A percentile compares a stretch with the other conserved stretches of the same genome.
Conservation (phyloP, 345 rosid species). For the Cardamine chenopodiifolia region DNA sequence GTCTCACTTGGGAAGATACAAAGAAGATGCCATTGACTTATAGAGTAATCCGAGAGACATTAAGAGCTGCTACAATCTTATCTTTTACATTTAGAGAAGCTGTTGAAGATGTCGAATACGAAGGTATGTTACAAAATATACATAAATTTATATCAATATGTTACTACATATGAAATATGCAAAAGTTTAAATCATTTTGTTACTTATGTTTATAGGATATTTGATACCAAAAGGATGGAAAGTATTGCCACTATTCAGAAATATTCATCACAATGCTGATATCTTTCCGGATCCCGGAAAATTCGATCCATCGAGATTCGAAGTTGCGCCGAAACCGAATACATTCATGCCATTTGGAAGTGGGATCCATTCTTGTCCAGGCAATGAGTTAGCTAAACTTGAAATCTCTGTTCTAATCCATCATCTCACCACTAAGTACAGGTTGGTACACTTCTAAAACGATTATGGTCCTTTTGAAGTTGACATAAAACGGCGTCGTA, state of each 20-base stretch:
- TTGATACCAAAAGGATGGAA: slow-evolving; percentile 96
- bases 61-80: slow-evolving; percentile 78
- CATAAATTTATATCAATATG: background rate
- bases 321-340: slow-evolving; percentile 75
- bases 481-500: background rate
- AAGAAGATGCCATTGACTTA: slow-evolving; percentile 77
- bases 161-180: background rate
- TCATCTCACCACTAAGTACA: slow-evolving; percentile 89
- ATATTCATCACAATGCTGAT: slow-evolving; percentile 80
- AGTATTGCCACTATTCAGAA: slow-evolving; percentile 84
- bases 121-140: slow-evolving; percentile 53
- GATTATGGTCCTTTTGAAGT: background rate
- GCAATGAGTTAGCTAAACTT: slow-evolving; percentile 84
- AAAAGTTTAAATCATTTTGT: background rate
- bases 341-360: slow-evolving; percentile 95
- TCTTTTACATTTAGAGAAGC: slow-evolving; percentile 95
- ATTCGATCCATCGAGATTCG: slow-evolving; percentile 85
- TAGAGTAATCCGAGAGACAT: slow-evolving; percentile 82
- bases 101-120: slow-evolving; percentile 82
- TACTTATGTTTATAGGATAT: slow-evolving; percentile 51
- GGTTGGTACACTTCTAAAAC: slow-evolving; percentile 49
- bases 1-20: slow-evolving; percentile 69
- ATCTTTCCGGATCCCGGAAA: slow-evolving; percentile 66
- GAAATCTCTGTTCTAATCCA: slow-evolving; percentile 77
- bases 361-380: slow-evolving; percentile 87